Evolutionary conservation across 495 filamentous ascomycete species (phyloP).

Genomic region (Daldinia vernicosa): DNA sequence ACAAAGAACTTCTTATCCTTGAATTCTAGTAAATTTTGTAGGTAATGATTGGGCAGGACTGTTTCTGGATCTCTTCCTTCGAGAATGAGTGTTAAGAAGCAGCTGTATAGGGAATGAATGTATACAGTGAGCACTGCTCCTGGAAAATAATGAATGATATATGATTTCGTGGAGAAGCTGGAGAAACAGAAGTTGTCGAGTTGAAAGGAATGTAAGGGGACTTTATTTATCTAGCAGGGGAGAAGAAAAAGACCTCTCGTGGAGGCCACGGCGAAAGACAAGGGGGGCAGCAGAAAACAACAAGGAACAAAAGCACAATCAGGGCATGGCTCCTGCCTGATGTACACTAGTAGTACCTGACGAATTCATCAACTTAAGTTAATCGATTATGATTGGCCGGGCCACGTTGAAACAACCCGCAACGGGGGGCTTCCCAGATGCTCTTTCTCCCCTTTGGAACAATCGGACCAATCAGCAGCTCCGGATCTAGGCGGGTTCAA

Average conservation of each 20-base stretch:
- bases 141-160: slow-evolving; percentile 51
- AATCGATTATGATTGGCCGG: slow-evolving; percentile 16
- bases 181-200: slow-evolving; percentile 16
- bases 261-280: slow-evolving; percentile 24
- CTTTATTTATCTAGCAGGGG: slow-evolving; percentile 34
- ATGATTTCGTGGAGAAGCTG: slow-evolving; percentile 38
- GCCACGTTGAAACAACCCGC: slow-evolving; percentile 30
- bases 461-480: slow-evolving; percentile 21
- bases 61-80: slow-evolving; percentile 22
- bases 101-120: slow-evolving; percentile 48
- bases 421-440: slow-evolving; percentile 21
- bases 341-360: slow-evolving; percentile 24
- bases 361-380: neutral
- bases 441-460: slow-evolving; percentile 22
- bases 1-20: slow-evolving; percentile 28
- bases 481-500: slow-evolving; percentile 9
- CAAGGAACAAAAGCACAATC: slow-evolving; percentile 16
- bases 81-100: slow-evolving; percentile 43
- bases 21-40: neutral
- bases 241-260: slow-evolving; percentile 24
- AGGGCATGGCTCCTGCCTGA: slow-evolving; percentile 6
- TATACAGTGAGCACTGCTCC: slow-evolving; percentile 52
- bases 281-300: slow-evolving; percentile 7
- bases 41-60: slow-evolving; percentile 23
- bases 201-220: slow-evolving; percentile 32